Evolutionary conservation across 1,284 basidiomycete genomes (phyloP).

Genomic region (Malassezia sympodialis): DNA sequence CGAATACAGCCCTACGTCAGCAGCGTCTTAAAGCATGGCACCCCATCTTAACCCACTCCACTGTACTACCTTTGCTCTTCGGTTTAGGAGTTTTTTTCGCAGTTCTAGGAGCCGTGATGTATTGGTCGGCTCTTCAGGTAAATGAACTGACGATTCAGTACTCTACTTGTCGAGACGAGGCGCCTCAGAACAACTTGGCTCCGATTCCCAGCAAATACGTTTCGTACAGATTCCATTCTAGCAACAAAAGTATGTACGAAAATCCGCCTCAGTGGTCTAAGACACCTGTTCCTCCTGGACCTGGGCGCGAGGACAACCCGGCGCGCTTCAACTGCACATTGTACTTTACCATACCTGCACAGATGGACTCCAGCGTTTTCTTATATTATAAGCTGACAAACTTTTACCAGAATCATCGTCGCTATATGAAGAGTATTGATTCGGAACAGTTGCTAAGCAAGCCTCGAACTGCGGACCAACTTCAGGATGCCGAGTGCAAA

Average conservation of each 20-base stretch:
- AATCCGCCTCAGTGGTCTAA: conserved; percentile 39
- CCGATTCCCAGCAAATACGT: conserved; percentile 60
- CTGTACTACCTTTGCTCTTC: conserved; percentile 90
- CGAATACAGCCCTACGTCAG: conserved; percentile 92
- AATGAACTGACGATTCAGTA: conserved; percentile 93
- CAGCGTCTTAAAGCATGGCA: conserved; percentile 99
- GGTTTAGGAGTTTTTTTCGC: conserved; percentile 88
- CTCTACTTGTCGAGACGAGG: conserved; percentile 59
- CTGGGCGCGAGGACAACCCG: not conserved
- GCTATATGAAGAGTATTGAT: conserved; percentile 88
- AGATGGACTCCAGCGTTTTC: conserved; percentile 67
- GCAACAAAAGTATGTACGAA: conserved; percentile 31
- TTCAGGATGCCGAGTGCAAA: conserved; percentile 66
- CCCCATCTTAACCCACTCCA: conserved; percentile 93
- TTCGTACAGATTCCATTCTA: conserved; percentile 56
- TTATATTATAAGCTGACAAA: conserved; percentile 75
- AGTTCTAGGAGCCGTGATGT: conserved; percentile 76
- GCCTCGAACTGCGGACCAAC: conserved; percentile 51
- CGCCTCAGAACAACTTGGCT: conserved; percentile 15
- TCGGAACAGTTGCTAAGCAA: conserved; percentile 75
- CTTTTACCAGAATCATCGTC: conserved; percentile 88
- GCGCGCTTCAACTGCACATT: conserved; percentile 28
- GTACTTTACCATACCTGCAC: conserved; percentile 57
- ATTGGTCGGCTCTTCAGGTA: conserved; percentile 56
- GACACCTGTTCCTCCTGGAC: not conserved